phyloP scores from a whole-genome alignment of 108 stramenopile genomes.

The Nitzschia sp. region DNA sequence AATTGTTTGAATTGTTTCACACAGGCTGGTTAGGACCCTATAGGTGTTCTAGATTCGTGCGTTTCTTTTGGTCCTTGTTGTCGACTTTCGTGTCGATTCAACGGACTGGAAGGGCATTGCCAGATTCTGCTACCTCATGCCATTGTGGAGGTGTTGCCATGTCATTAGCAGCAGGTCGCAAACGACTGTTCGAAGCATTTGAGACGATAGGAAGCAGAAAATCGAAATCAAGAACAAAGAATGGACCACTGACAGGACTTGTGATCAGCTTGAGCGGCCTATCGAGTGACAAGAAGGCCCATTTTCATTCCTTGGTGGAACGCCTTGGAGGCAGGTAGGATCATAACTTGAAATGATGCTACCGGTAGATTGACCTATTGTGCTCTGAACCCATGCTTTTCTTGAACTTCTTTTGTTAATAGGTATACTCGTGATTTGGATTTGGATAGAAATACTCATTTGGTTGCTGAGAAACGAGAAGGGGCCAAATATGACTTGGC shows the following conservation, averaged over 20 bases:
- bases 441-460: slow-evolving; percentile 46
- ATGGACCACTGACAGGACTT: slow-evolving; percentile 31
- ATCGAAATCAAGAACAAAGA: neutral
- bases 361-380: neutral
- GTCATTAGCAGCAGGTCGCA: slow-evolving; percentile 9
- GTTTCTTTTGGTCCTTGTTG: too few relatives aligned
- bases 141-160: neutral
- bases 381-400: neutral
- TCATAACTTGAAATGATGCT: neutral
- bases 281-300: slow-evolving; percentile 26
- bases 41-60: too few relatives aligned
- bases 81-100: too few relatives aligned
- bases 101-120: too few relatives aligned
- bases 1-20: too few relatives aligned
- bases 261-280: slow-evolving; percentile 48
- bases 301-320: slow-evolving; percentile 35
- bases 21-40: too few relatives aligned
- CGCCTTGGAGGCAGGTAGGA: slow-evolving; percentile 46
- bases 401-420: neutral
- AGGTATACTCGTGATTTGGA: slow-evolving; percentile 48
- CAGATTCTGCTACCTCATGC: too few relatives aligned
- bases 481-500: slow-evolving; percentile 54
- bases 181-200: slow-evolving; percentile 10
- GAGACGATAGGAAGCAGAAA: slow-evolving; percentile 5
- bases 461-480: slow-evolving; percentile 33